These are phyloP conservation scores for Plenodomus biglobosus DNA, from an alignment of 2,329 filamentous ascomycete genomes.

Conservation along the genomic window DNA sequence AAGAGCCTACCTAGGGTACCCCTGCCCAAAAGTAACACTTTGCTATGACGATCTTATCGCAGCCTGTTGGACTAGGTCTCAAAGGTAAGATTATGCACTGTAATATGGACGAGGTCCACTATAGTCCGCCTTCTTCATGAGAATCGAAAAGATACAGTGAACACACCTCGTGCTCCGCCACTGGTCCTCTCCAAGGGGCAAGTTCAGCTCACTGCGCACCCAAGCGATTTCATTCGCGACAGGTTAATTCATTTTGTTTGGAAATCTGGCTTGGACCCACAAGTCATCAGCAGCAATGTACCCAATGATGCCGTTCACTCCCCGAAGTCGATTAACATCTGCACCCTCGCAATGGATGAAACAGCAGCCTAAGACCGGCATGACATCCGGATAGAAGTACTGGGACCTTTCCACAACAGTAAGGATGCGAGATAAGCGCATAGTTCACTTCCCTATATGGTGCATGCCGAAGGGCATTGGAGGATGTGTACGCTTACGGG, in stretches of 20 bases:
- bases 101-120: background rate
- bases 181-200: background rate
- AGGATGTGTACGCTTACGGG: constrained; percentile 1
- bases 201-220: background rate
- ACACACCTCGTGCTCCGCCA: background rate
- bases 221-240: background rate
- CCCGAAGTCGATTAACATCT: background rate
- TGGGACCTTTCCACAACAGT: background rate
- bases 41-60: background rate
- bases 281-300: background rate
- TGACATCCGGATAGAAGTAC: background rate
- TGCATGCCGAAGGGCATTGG: constrained; percentile 6
- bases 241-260: background rate
- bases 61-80: background rate
- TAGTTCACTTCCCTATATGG: constrained; percentile 17
- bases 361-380: constrained; percentile 2
- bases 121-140: background rate
- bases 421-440: constrained; percentile 1
- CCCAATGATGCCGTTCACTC: background rate
- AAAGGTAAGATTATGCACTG: constrained; percentile 1
- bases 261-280: background rate
- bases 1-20: background rate
- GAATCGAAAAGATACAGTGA: background rate
- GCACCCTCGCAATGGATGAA: constrained; percentile 3
- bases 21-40: background rate